Conservation (phyloP, 2,329 filamentous ascomycete genomes). For the Colletotrichum costaricense region DNA sequence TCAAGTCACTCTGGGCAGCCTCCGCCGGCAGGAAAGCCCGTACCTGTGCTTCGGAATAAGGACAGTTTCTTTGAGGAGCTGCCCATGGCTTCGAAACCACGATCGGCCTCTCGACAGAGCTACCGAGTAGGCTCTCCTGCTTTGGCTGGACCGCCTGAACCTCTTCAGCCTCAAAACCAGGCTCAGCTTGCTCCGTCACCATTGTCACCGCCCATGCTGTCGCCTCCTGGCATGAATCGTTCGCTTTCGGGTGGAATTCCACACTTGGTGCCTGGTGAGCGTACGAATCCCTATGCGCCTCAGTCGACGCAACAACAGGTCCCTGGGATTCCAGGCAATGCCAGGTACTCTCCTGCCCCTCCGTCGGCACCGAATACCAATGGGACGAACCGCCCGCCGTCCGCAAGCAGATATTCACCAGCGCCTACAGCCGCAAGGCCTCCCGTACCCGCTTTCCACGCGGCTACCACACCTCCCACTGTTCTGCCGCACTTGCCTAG, state of each 20-base stretch:
- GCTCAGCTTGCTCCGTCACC: conserved; percentile 40
- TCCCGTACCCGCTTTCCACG: conserved; percentile 53
- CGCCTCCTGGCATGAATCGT: conserved; percentile 29
- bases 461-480: conserved; percentile 49
- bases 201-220: conserved; percentile 25
- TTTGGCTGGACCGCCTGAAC: conserved; percentile 48
- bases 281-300: conserved; percentile 64
- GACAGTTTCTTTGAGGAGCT: conserved; percentile 83
- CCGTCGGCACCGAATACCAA: conserved; percentile 52
- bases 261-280: conserved; percentile 65
- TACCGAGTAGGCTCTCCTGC: conserved; percentile 55
- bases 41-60: conserved; percentile 52
- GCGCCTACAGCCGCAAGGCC: conserved; percentile 55
- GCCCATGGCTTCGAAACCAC: conserved; percentile 71
- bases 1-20: conserved; percentile 51
- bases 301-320: conserved; percentile 48
- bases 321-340: conserved; percentile 49
- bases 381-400: conserved; percentile 50
- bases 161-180: conserved; percentile 44
- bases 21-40: conserved; percentile 43
- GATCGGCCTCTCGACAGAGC: conserved; percentile 68
- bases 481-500: conserved; percentile 69
- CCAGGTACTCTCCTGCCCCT: conserved; percentile 73
- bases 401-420: conserved; percentile 65
- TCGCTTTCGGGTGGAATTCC: conserved; percentile 41